Base-by-base conservation (phyloP, 768 basidiomycete species). In the Mycena leptocephala region DNA sequence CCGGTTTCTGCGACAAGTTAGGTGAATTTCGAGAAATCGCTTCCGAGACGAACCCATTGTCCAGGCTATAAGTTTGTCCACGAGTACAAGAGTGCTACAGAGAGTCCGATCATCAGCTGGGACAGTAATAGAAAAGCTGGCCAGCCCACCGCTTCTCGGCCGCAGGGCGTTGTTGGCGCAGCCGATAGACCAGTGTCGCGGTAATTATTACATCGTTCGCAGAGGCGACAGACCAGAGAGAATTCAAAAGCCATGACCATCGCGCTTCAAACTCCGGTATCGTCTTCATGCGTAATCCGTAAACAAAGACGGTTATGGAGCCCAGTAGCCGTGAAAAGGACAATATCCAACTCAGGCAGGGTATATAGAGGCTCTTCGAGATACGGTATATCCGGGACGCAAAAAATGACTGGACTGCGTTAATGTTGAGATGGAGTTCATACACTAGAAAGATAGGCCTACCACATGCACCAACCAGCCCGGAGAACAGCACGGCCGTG, bases 1-100 rank as follows among this genome's bases (percentile, higher is more conserved):
- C 70, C 70, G 9, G 70, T 71, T 63, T 71, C 70, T 71, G 37
- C 3, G 3, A 13, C 4, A 20, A 46, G 22, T n/a, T 39, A 11
- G 0, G 24, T 64, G 11, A 64, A 13, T 33, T 22, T 46, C 20
- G 30, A 22, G 20, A 28, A 10, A 64, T 67, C 5, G 26, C 26
- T 41, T 16, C 10, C 1, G 43, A 2, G 33, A 71, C 61, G 3
- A 64, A 72, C 70, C 70, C 24, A 72, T 72, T 1, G 70, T 72
- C 70, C 70, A 72, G 8, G 46, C 35, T 20, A 71, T 35, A 18
- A 71, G 70, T 43, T 72, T 64, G 58, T 72, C 62, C 16, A 72
- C 51, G 28, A 64, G 33, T 28, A 61, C 46, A 4, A 71, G 48
- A 8, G 70, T 71, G 30, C 70, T 71, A 51, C 3, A n/a, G 7